A percentile compares a stretch with the other conserved stretches of the same genome.
Conservation (phyloP, 495 filamentous ascomycete species). For the Parathielavia appendiculata region DNA sequence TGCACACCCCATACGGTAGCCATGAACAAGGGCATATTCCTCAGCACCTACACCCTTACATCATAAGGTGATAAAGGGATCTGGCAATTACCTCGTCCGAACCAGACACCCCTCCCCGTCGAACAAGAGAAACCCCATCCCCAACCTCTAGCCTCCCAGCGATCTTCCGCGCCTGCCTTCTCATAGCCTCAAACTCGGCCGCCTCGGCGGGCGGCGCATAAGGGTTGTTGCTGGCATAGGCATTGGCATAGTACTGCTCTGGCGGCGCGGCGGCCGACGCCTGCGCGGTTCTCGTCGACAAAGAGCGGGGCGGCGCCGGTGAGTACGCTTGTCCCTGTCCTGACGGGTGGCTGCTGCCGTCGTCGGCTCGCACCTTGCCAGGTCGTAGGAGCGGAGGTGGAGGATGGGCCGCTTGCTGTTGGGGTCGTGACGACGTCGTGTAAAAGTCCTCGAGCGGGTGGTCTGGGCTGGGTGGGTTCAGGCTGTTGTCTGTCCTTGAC, state of each 20-base stretch:
- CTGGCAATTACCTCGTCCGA: neutral
- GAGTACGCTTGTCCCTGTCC: slow-evolving; percentile 7
- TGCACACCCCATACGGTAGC: no score
- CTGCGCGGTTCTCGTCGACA: neutral
- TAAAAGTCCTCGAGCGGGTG: slow-evolving; percentile 11
- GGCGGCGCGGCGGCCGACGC: neutral
- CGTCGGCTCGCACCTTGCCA: slow-evolving; percentile 27
- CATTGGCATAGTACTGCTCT: slow-evolving; percentile 19
- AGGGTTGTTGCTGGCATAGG: slow-evolving; percentile 15
- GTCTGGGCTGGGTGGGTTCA: slow-evolving; percentile 5
- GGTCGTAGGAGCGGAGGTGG: slow-evolving; percentile 27
- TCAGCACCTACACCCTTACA: no score
- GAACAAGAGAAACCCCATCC: neutral
- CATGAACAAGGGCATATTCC: no score
- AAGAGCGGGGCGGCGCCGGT: slow-evolving; percentile 6
- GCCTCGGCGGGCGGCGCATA: slow-evolving; percentile 18
- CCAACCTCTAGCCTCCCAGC: neutral
- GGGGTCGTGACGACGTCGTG: slow-evolving; percentile 10
- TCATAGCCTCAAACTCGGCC: slow-evolving; percentile 16
- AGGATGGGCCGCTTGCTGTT: slow-evolving; percentile 20
- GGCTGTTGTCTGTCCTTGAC: slow-evolving; percentile 7
- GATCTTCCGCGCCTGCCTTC: slow-evolving; percentile 14
- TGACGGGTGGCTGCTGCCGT: neutral
- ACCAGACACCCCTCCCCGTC: neutral
- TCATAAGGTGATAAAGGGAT: no score